Evolutionary conservation across 495 filamentous ascomycete genomes (phyloP), one percentile per base, ranked within the genome.

Genomic region (Cercophora samala): DNA sequence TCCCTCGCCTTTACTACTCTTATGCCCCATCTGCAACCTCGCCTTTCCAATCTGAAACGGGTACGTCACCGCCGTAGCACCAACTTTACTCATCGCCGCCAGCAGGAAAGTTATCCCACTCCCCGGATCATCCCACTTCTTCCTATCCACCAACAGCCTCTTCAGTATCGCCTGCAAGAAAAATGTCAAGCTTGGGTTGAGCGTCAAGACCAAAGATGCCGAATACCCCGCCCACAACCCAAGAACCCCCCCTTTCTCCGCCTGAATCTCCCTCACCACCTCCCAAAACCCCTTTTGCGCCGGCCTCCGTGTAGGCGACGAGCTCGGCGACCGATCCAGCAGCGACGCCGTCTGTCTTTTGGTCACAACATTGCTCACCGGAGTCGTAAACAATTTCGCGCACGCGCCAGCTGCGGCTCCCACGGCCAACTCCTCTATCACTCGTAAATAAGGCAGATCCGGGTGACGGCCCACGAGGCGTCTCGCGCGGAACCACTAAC

Each of bases 141-240:
- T 70, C 0, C 80, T 75, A 0, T 85, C 78, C 1, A 91, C 79
- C 17, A 89, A 66, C 5, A 80, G 68, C 60, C 86, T 84, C 73
- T 89, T 89, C 8, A 94, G 78, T 8, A 87, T 71, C 68, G 90
- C 88, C 69, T 96, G 90, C 19, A 97, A 79, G 70, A 94, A 88
- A 72, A 97, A 93, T 0, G 94, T 97, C 64, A 96, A 81, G 60
- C 88, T 88, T 9, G 93, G 93, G 72, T 97, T 97, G 1, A 97
- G 80, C 0, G 93, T 93, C 37, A 97, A 76, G 60, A 96, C 82
- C 61, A 95, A 75, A 26, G 85, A 86, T 0, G 93, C 93, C 15
- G 90, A 90, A 77, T 97, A 97, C 3, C 94, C 94, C 0, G 92
- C 91, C 93, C 94, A 97, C 69, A 97, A 91, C 0, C 93, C 93